phyloP scores from a whole-genome alignment of 139 green algal species.

The Edaphochlamys debaryana region DNA sequence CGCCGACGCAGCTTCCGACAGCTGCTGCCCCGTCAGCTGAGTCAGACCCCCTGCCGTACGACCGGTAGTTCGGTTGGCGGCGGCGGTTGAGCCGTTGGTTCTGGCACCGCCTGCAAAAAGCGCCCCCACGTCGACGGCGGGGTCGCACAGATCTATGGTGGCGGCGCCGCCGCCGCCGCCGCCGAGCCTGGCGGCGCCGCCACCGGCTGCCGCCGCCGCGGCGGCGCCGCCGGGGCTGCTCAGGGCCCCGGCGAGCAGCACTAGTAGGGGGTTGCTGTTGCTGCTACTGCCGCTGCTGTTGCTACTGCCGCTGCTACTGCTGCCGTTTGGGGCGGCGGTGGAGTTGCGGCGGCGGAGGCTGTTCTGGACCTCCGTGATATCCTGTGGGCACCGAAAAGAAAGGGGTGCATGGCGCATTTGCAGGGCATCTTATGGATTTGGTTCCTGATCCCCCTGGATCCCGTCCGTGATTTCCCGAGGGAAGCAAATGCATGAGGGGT shows the following conservation, averaged over 20 bases:
- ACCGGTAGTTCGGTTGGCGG: too few species aligned
- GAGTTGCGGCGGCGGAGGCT: background rate
- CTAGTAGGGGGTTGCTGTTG: slow-evolving; percentile 11
- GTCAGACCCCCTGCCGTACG: too few species aligned
- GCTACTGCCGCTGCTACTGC: background rate
- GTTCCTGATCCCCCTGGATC: too few species aligned
- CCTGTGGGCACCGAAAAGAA: background rate
- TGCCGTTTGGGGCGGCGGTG: background rate
- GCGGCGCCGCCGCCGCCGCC: background rate
- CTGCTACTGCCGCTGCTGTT: background rate
- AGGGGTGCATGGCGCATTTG: too few species aligned
- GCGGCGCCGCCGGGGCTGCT: background rate
- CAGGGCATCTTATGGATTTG: too few species aligned
- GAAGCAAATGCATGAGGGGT: too few species aligned
- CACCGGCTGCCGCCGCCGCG: background rate
- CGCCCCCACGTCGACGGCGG: background rate
- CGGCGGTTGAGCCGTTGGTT: background rate
- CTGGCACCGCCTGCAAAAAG: too few species aligned
- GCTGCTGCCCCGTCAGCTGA: background rate
- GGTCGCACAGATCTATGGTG: slow-evolving; percentile 31
- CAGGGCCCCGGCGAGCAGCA: background rate
- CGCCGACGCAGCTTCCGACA: slow-evolving; percentile 44
- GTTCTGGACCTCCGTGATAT: slow-evolving; percentile 8
- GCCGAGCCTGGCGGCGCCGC: too few species aligned
- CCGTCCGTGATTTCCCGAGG: too few species aligned